Conservation (phyloP, 1,139 yeast genomes). For the Pneumocystis carinii region DNA sequence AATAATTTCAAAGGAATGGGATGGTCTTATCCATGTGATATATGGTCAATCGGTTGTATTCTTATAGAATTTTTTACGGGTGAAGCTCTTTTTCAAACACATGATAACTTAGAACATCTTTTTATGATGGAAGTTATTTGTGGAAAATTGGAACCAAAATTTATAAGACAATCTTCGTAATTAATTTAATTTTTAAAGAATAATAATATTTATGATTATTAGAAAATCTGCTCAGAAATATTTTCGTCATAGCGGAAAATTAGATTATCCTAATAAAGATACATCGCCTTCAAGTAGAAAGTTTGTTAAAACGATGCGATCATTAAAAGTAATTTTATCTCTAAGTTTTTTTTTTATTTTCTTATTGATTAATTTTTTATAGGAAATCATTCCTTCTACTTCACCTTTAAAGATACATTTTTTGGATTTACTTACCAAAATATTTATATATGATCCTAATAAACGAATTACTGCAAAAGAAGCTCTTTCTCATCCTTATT, state of each 20-base stretch:
- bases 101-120: slow-evolving; percentile 83
- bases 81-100: slow-evolving; percentile 89
- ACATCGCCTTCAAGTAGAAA: slow-evolving; percentile 33
- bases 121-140: slow-evolving; percentile 83
- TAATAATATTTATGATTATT: not conserved
- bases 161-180: slow-evolving; percentile 18
- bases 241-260: slow-evolving; percentile 14
- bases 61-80: slow-evolving; percentile 84
- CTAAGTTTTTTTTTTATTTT: not conserved
- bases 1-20: slow-evolving; percentile 43
- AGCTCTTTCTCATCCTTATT: slow-evolving; percentile 56
- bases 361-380: slow-evolving; percentile 1
- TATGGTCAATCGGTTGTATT: slow-evolving; percentile 95
- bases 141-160: slow-evolving; percentile 23
- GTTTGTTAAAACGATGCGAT: slow-evolving; percentile 36
- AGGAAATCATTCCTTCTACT: slow-evolving; percentile 18
- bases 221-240: slow-evolving; percentile 13
- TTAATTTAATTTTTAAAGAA: not conserved
- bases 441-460: slow-evolving; percentile 68
- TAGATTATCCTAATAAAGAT: slow-evolving; percentile 25
- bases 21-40: slow-evolving; percentile 87
- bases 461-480: slow-evolving; percentile 61
- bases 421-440: slow-evolving; percentile 47
- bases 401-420: slow-evolving; percentile 31
- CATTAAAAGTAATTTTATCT: slow-evolving; percentile 30